Conservation (phyloP, 176 grass and related monocot species). For the Carex cristatella region DNA sequence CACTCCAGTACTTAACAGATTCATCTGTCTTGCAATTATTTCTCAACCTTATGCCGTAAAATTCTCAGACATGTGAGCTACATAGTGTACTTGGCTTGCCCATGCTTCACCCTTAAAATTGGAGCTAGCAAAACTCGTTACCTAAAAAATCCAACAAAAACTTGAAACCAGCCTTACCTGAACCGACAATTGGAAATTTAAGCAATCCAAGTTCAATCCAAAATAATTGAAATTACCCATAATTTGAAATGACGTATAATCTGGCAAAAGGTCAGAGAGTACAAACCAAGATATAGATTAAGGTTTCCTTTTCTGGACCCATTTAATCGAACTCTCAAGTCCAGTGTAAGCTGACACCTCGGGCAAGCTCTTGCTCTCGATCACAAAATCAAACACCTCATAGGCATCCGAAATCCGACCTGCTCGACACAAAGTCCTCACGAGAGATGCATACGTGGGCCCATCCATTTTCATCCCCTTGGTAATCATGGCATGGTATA, state of each 20-base stretch:
- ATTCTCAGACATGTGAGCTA: neutral
- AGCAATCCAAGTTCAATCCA: neutral
- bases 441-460: constrained; percentile 50
- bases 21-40: neutral
- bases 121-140: neutral
- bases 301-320: constrained; percentile 43
- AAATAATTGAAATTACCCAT: neutral
- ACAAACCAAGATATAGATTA: constrained; percentile 17
- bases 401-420: constrained; percentile 48
- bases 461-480: constrained; percentile 67
- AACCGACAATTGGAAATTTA: neutral
- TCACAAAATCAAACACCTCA: constrained; percentile 67
- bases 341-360: constrained; percentile 47
- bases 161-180: neutral
- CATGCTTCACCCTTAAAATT: neutral
- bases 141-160: neutral
- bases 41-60: neutral
- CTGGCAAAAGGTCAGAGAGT: neutral
- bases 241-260: neutral
- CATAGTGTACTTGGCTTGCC: neutral
- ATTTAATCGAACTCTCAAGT: constrained; percentile 68
- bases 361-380: constrained; percentile 58
- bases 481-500: constrained; percentile 45
- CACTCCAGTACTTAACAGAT: neutral
- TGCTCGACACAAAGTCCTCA: constrained; percentile 51